Evolutionary conservation across 495 filamentous ascomycete species (phyloP).

Genomic region (Neurospora tetrasperma): DNA sequence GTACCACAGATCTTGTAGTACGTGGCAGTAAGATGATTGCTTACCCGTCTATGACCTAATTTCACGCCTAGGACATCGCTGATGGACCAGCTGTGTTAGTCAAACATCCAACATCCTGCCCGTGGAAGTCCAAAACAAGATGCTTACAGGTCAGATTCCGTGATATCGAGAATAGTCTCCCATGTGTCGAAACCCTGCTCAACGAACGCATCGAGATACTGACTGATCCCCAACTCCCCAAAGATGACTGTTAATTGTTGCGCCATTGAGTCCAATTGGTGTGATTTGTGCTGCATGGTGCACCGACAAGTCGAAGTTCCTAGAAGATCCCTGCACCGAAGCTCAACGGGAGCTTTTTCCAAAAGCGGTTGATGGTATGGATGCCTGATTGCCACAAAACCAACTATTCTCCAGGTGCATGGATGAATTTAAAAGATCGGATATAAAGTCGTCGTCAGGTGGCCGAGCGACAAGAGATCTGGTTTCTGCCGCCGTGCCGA

Average conservation of each 20-base stretch:
- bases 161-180: constrained; percentile 71
- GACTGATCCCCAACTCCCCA: constrained; percentile 59
- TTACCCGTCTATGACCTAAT: constrained; percentile 66
- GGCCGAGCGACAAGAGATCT: neutral
- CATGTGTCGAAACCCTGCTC: constrained; percentile 73
- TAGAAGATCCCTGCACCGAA: neutral
- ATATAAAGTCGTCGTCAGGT: neutral
- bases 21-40: constrained; percentile 10
- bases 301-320: constrained; percentile 3
- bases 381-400: neutral
- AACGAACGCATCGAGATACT: constrained; percentile 59
- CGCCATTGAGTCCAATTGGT: constrained; percentile 20
- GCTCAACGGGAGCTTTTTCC: neutral
- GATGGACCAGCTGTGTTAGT: constrained; percentile 8
- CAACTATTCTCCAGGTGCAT: neutral
- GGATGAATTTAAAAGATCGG: neutral
- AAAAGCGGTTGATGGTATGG: neutral
- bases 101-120: neutral
- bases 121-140: neutral
- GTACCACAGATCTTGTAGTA: neutral
- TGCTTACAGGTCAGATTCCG: constrained; percentile 65
- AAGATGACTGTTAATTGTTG: constrained; percentile 45
- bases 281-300: constrained; percentile 3
- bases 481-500: neutral
- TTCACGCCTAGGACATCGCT: constrained; percentile 63